phyloP scores from a whole-genome alignment of 352 stramenopile genomes.

The Aphanomyces stellatus region DNA sequence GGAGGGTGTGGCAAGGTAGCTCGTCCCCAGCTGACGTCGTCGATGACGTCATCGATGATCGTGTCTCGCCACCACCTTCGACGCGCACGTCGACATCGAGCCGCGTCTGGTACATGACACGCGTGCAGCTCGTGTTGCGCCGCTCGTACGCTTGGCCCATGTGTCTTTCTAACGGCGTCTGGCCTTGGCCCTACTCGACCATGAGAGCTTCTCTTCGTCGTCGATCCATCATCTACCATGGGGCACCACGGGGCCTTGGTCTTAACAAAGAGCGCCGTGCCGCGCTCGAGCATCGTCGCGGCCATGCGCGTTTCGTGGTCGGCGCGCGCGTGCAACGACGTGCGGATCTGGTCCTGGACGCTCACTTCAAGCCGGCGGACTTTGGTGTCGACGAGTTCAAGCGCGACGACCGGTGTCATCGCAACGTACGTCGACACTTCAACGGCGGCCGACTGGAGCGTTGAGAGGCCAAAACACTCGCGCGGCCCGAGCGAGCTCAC shows the following conservation, averaged over 20 bases:
- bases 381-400: conserved; percentile 3
- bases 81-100: neutral
- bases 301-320: neutral
- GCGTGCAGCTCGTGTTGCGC: neutral
- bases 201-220: neutral
- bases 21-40: neutral
- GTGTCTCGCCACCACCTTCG: neutral
- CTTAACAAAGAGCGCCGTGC: neutral
- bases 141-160: neutral
- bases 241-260: neutral
- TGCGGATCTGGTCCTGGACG: neutral
- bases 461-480: conserved; percentile 4
- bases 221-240: neutral
- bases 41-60: neutral
- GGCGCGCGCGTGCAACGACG: neutral
- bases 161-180: neutral
- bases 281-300: neutral
- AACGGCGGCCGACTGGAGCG: neutral
- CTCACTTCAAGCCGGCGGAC: neutral
- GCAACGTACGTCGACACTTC: conserved; percentile 9
- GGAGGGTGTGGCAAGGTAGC: neutral
- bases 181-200: neutral
- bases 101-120: neutral
- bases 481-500: neutral
- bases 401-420: conserved; percentile 1